A percentile compares a stretch with the other conserved stretches of the same genome.
Conservation (phyloP, 2,329 filamentous ascomycete species). For the Pyricularia sp. region DNA sequence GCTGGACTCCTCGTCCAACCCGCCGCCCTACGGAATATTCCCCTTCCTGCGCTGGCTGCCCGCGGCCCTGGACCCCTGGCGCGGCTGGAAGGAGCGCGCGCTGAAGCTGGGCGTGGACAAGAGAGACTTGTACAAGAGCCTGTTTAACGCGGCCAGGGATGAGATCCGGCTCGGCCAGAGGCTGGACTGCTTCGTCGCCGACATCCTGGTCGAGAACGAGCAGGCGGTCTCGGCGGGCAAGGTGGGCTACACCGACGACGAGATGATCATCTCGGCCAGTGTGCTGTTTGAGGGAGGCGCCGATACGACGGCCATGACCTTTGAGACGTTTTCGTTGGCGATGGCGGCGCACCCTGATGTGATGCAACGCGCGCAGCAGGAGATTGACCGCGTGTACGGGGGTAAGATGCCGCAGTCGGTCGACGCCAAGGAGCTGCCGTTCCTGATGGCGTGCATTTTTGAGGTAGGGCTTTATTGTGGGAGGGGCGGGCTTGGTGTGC, state of each 20-base stretch:
- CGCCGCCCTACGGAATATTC: constrained; percentile 34
- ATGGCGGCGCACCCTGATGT: constrained; percentile 34
- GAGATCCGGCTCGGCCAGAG: constrained; percentile 16
- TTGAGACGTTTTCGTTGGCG: constrained; percentile 36
- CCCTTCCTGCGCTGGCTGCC: constrained; percentile 33
- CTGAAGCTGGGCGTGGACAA: constrained; percentile 27
- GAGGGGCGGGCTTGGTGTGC: no score
- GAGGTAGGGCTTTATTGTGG: constrained; percentile 11
- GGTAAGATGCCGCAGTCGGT: constrained; percentile 19
- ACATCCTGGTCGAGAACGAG: constrained; percentile 26
- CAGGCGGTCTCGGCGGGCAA: constrained; percentile 23
- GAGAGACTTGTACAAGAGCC: constrained; percentile 27
- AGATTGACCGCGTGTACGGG: constrained; percentile 28
- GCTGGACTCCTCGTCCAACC: constrained; percentile 31
- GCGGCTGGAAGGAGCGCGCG: constrained; percentile 12
- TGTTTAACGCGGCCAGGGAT: constrained; percentile 22
- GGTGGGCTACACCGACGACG: constrained; percentile 26
- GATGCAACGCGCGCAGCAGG: constrained; percentile 29
- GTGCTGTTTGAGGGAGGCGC: constrained; percentile 35
- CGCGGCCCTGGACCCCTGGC: constrained; percentile 34
- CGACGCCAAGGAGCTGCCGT: constrained; percentile 20
- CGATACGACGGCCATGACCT: constrained; percentile 38
- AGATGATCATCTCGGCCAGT: constrained; percentile 31
- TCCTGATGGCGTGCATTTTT: constrained; percentile 20
- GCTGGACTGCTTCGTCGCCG: constrained; percentile 23